Base-by-base conservation (phyloP, 176 grass and related monocot species). In the Bonia amplexicaulis region DNA sequence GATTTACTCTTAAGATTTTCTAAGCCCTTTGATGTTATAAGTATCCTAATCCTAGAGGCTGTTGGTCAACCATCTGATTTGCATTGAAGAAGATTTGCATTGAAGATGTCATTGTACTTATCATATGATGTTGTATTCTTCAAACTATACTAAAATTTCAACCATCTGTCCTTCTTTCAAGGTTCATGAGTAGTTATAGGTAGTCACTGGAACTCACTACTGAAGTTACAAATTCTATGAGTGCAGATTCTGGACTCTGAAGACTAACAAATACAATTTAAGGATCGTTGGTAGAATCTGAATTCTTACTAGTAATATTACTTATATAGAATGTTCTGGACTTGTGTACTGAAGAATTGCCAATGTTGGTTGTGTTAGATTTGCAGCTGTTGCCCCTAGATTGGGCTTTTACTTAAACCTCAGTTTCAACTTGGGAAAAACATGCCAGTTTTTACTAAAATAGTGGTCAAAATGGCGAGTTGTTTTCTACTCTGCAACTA, bases 261-360 rank as follows among this genome's bases (percentile, higher is more conserved):
- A 85, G 61, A 64, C 3, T 74, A 80, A 48, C 33, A 16, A n/a
- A 53, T 80, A 74, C 3, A 80, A 76, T 81, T 29, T 64, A 16
- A 19, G 53, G n/a, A 40, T 48, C 9, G 3, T 10, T 44, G 6
- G 13, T 76, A 66, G 68, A 75, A 58, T 51, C 17, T 45, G 6
- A 35, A 80, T 66, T 66, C 26, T n/a, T 83, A 26, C 5, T 0
- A 49, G 7, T 73, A 25, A 80, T 80, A 53, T 53, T 31, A 66
- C 15, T 66, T 9, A 4, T 51, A 33, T 68, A 16, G 35, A 68
- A 13, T 73, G 45, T 73, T 31, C 27, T 49, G 55, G 41, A 63
- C 42, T 11, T 73, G 5, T 63, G 29, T 4, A 39, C 19, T 1
- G 14, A 62, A 48, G 19, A 74, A 73, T 8, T 11, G 15, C 11